A percentile compares a stretch with the other conserved stretches of the same genome.
Conservation (phyloP, 1,139 yeast genomes). For the Nakaseomyces delphensis region DNA sequence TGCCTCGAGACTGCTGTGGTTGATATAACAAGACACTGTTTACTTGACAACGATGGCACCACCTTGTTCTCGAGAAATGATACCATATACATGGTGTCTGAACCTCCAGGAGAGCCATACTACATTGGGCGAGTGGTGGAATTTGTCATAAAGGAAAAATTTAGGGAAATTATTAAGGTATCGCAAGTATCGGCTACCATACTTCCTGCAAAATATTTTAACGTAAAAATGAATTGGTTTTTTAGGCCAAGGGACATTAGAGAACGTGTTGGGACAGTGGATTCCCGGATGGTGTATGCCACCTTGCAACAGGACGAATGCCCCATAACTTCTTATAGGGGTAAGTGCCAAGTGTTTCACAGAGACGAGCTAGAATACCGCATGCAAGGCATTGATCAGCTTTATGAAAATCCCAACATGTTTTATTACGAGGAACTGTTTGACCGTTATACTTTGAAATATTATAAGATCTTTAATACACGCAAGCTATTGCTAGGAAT, state of each 20-base stretch:
- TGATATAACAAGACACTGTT: slow-evolving; percentile 18
- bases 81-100: slow-evolving; percentile 76
- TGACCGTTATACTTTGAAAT: slow-evolving; percentile 77
- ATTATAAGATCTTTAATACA: slow-evolving; percentile 70
- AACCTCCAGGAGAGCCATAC: slow-evolving; percentile 94
- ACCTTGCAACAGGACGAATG: slow-evolving; percentile 84
- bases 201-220: slow-evolving; percentile 42
- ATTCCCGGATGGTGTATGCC: slow-evolving; percentile 69
- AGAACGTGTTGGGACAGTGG: slow-evolving; percentile 34
- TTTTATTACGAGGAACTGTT: slow-evolving; percentile 83
- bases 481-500: slow-evolving; percentile 47
- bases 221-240: slow-evolving; percentile 80
- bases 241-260: slow-evolving; percentile 81
- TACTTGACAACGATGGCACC: slow-evolving; percentile 28
- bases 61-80: slow-evolving; percentile 39
- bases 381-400: slow-evolving; percentile 27
- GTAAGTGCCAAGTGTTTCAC: slow-evolving; percentile 63
- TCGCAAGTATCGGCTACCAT: slow-evolving; percentile 15
- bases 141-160: slow-evolving; percentile 39
- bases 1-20: slow-evolving; percentile 38
- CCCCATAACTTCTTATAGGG: slow-evolving; percentile 69
- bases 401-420: slow-evolving; percentile 50
- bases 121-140: slow-evolving; percentile 82
- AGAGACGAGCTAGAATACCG: slow-evolving; percentile 44
- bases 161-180: slow-evolving; percentile 13